Base-by-base conservation (phyloP, 2,329 filamentous ascomycete genomes). In the Periconia sp. region DNA sequence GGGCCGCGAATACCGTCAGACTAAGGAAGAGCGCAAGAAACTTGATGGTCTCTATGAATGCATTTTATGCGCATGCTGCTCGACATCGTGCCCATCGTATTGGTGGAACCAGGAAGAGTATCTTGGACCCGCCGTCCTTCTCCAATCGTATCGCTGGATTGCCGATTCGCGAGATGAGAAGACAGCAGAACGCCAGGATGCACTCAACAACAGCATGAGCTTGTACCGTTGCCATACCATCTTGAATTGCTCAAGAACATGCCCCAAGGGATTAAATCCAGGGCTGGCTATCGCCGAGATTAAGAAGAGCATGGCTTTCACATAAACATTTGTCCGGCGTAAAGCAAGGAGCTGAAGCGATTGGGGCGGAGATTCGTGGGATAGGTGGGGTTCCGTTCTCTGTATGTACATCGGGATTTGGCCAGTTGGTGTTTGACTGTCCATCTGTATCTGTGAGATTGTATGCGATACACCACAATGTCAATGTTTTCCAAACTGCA, bases 31-130 rank as follows among this genome's bases (percentile, higher is more conserved):
- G 61, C 91, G 94, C 69, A 89, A 85, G 78, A 99, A 96, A 86
- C 86, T 99, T 42, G 94, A 97, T 71, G 94, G 94, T 56, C 85
- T 97, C 21, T 97, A 99, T 80, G 94, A 99, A 78, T 99, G 94
- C 78, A 97, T 99, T 74, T 87, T 99, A 46, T 99, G 94, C 81
- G 92, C 92, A 62, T 99, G 94, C 86, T 99, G 94, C 85, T 94
- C 89, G 58, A 99, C 94, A 16, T 96, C 92, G 33, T 99, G 94
- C 82, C 94, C 94, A n/a, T 96, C 91, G 13, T 99, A 99, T 82
- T 99, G 94, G 94, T 99, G 94, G 94, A 99, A 99, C 81, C 86
- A 87, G 61, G 92, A 97, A 77, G 92, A 97, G 75, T 99, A 99
- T 79, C 89, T 99, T 36, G 94, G 94, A 53, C 94, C 94, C 47